These are phyloP conservation scores for Leishmania martiniquensis DNA, from an alignment of 208 protist species.

Conservation along the genomic window DNA sequence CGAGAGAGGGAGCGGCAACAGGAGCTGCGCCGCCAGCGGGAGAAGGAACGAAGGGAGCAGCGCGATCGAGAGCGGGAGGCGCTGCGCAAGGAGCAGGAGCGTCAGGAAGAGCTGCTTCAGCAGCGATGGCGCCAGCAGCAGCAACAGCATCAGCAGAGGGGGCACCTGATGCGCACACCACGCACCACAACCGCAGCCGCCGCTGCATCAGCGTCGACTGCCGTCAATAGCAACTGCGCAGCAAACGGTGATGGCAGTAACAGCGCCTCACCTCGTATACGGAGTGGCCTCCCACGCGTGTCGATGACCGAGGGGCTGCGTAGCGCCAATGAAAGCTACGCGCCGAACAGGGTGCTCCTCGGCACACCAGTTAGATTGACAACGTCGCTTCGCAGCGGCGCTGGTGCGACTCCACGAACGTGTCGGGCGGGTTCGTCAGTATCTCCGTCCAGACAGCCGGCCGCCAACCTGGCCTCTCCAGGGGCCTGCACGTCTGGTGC, in stretches of 20 bases:
- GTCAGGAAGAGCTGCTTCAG: slow-evolving; percentile 48
- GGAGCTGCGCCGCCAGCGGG: slow-evolving; percentile 44
- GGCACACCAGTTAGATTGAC: slow-evolving; percentile 9
- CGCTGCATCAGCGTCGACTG: not conserved
- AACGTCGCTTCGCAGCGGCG: slow-evolving; percentile 17
- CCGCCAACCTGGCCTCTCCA: not conserved
- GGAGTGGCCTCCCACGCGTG: not conserved
- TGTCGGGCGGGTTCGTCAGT: not conserved
- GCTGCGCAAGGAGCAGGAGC: slow-evolving; percentile 52
- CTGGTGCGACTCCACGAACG: slow-evolving; percentile 5
- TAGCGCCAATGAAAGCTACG: slow-evolving; percentile 13
- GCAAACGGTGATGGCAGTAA: not conserved
- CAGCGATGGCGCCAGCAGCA: slow-evolving; percentile 56
- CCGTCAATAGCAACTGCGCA: not conserved
- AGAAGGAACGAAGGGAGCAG: slow-evolving; percentile 49
- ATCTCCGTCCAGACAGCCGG: not conserved
- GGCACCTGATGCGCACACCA: not conserved
- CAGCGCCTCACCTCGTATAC: not conserved
- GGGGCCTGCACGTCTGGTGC: not conserved
- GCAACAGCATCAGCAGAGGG: slow-evolving; percentile 13
- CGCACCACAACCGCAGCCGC: not conserved
- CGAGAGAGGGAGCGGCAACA: slow-evolving; percentile 70
- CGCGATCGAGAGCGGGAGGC: slow-evolving; percentile 56
- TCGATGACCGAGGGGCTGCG: not conserved
- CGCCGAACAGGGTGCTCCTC: slow-evolving; percentile 12